Conservation (phyloP, 306 rosid genomes). For the Sechiopsis laciniata region DNA sequence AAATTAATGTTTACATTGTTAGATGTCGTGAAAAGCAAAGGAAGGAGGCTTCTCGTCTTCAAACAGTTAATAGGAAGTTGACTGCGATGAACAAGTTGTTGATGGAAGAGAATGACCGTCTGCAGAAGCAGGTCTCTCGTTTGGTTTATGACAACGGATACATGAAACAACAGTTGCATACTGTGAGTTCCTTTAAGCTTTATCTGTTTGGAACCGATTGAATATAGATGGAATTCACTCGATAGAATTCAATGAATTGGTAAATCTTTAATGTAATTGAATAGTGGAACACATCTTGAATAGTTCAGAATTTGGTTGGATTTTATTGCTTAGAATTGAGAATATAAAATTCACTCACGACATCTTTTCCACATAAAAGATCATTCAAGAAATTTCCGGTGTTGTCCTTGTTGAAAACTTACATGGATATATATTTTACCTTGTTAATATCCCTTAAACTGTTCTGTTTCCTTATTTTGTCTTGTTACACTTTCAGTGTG, state of each 20-base stretch:
- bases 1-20: not conserved
- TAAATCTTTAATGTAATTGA: not conserved
- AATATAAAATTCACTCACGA: not conserved
- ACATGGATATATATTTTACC: not conserved
- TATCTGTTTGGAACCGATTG: not conserved
- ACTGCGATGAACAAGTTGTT: conserved; percentile 80
- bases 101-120: conserved; percentile 95
- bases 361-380: not conserved
- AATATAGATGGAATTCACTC: not conserved
- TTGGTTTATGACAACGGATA: conserved; percentile 83
- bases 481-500: not conserved
- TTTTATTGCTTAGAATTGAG: not conserved
- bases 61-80: conserved; percentile 85
- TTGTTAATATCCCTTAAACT: not conserved
- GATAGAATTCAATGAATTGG: conserved; percentile 2
- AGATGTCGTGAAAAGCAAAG: conserved; percentile 98
- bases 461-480: not conserved
- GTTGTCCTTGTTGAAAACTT: not conserved
- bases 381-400: not conserved
- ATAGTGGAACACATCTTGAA: not conserved
- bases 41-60: conserved; percentile 85
- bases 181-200: conserved; percentile 36
- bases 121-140: conserved; percentile 96
- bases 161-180: conserved; percentile 67
- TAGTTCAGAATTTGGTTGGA: not conserved